A percentile compares a stretch with the other conserved stretches of the same genome.
Evolutionary conservation across 768 basidiomycete genomes (phyloP).

Genomic region (Sutorius australiensis): DNA sequence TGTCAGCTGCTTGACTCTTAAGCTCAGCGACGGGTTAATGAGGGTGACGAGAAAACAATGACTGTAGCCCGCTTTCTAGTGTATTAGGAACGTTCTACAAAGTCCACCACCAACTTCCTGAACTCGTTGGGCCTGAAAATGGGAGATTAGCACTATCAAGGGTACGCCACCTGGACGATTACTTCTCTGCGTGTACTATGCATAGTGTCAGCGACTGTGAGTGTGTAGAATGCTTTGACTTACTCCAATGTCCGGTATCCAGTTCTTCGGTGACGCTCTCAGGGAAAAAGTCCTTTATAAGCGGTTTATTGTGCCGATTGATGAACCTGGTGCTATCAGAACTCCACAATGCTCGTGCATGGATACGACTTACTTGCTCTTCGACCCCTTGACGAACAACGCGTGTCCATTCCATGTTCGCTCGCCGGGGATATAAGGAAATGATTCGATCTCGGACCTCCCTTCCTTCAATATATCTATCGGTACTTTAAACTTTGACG

Average conservation of each 20-base stretch:
- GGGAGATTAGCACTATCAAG: neutral
- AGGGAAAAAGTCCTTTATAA: constrained; percentile 71
- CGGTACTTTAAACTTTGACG: constrained; percentile 70
- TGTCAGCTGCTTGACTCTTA: neutral
- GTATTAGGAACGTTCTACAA: constrained; percentile 19
- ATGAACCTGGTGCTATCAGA: constrained; percentile 52
- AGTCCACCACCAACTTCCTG: constrained; percentile 36
- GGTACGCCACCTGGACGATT: constrained; percentile 9
- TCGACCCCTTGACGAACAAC: constrained; percentile 74
- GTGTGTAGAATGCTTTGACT: constrained; percentile 18
- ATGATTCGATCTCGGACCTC: constrained; percentile 69
- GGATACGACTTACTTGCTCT: constrained; percentile 54
- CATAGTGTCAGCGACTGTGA: constrained; percentile 3
- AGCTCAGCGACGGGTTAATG: neutral
- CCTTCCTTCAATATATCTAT: constrained; percentile 58
- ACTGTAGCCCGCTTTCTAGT: neutral
- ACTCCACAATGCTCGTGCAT: neutral
- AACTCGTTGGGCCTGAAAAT: constrained; percentile 52
- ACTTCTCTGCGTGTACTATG: constrained; percentile 79
- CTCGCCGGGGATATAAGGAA: constrained; percentile 65
- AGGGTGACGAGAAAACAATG: neutral
- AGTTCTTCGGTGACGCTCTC: constrained; percentile 56
- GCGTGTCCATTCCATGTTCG: constrained; percentile 54
- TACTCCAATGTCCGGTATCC: constrained; percentile 87
- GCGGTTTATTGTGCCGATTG: constrained; percentile 63